A percentile compares a stretch with the other conserved stretches of the same genome.
phyloP scores from a whole-genome alignment of 306 rosid genomes.

The Sicyos baderoa region DNA sequence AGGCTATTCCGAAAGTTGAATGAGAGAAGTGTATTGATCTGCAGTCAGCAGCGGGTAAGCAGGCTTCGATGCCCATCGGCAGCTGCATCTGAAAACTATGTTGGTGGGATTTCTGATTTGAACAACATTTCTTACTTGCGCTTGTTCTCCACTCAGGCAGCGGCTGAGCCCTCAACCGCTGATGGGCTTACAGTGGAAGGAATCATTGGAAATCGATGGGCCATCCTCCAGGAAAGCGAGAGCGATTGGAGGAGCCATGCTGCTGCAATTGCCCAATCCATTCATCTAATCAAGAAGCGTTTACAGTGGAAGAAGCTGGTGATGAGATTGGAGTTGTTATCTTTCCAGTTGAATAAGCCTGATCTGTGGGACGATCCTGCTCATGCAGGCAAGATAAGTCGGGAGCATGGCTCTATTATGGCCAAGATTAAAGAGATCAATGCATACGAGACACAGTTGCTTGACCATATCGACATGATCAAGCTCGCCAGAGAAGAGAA shows the following conservation, averaged over 20 bases:
- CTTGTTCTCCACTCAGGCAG: conserved; percentile 37
- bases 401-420: conserved; percentile 77
- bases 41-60: not conserved
- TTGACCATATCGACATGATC: conserved; percentile 85
- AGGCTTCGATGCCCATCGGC: not conserved
- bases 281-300: conserved; percentile 71
- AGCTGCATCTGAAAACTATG: not conserved
- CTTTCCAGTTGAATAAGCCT: conserved; percentile 51
- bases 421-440: conserved; percentile 80
- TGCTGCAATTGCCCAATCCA: conserved; percentile 71
- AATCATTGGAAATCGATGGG: conserved; percentile 55
- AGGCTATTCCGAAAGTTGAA: conserved; percentile 10
- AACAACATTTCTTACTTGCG: conserved; percentile 28
- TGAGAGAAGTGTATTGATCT: not conserved
- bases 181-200: conserved; percentile 71
- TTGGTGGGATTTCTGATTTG: conserved; percentile 15
- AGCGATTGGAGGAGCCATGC: conserved; percentile 92
- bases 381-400: conserved; percentile 63
- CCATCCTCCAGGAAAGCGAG: conserved; percentile 53
- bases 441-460: conserved; percentile 67
- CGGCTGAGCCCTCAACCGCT: conserved; percentile 47
- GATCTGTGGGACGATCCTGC: conserved; percentile 78
- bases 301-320: conserved; percentile 82
- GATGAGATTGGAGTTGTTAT: conserved; percentile 56
- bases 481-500: conserved; percentile 81